These are phyloP conservation scores for Senna siamea DNA, from an alignment of 306 rosid genomes.

Conservation along the genomic window DNA sequence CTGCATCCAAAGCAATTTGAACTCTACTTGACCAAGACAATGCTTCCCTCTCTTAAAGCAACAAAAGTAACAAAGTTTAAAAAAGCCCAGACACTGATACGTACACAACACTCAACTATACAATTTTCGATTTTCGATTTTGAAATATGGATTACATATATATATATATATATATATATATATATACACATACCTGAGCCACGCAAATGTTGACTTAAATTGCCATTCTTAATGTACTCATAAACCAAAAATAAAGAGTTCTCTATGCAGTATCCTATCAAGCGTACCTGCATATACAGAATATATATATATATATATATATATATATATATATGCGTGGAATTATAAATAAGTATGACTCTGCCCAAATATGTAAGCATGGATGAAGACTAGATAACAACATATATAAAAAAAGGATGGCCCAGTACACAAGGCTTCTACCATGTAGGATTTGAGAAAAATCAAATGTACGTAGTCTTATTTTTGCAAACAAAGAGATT, in stretches of 20 bases:
- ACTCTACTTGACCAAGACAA: constrained; percentile 73
- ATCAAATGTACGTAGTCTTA: no score
- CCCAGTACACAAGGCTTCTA: no score
- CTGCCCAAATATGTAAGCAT: not conserved
- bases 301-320: not conserved
- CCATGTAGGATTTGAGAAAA: no score
- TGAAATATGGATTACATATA: no score
- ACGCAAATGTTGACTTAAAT: constrained; percentile 68
- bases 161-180: no score
- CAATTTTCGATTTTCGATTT: no score
- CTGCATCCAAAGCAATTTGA: constrained; percentile 78
- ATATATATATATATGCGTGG: no score
- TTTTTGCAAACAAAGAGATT: no score
- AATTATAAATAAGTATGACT: no score
- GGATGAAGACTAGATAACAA: not conserved
- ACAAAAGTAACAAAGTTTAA: constrained; percentile 22
- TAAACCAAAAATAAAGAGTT: constrained; percentile 75
- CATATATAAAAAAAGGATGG: no score
- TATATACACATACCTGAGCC: constrained; percentile 54
- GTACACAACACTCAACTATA: not conserved
- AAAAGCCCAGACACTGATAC: not conserved
- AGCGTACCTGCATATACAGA: constrained; percentile 58
- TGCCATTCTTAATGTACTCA: constrained; percentile 76
- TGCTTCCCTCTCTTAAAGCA: constrained; percentile 55
- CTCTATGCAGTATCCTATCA: constrained; percentile 78